Conservation (phyloP, 108 stramenopile species). For the Skeletonema costatum region DNA sequence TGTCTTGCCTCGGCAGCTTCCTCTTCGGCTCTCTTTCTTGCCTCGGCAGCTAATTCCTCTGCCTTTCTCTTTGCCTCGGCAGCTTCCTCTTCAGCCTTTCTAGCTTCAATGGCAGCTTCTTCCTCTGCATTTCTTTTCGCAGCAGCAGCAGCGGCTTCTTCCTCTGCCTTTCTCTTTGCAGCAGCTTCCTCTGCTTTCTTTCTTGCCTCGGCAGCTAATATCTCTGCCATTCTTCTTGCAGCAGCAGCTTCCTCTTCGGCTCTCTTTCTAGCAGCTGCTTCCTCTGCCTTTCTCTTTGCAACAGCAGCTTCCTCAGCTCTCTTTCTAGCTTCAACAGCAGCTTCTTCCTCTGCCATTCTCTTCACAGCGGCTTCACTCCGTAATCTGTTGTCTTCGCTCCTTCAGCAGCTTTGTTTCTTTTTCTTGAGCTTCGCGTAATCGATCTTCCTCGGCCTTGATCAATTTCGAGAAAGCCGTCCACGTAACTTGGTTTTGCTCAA, state of each 20-base stretch:
- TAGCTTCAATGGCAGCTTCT: background rate
- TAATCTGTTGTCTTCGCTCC: background rate
- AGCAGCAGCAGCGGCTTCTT: background rate
- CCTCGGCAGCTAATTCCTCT: constrained; percentile 1
- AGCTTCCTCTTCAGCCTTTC: background rate
- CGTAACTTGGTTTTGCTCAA: background rate
- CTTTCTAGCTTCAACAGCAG: background rate
- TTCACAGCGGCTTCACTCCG: background rate
- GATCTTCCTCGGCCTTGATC: background rate
- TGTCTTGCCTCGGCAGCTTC: constrained; percentile 1
- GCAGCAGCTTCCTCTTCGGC: constrained; percentile 17
- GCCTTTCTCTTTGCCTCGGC: background rate
- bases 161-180: background rate
- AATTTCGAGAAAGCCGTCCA: background rate
- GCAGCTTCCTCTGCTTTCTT: background rate
- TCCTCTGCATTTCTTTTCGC: background rate
- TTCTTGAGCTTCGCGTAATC: background rate
- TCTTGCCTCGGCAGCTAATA: background rate
- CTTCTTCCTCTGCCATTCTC: background rate
- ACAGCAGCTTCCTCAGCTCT: background rate
- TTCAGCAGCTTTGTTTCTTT: background rate
- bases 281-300: background rate
- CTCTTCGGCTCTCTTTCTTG: constrained; percentile 8
- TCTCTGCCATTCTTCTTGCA: background rate
- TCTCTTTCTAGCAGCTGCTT: background rate